Conservation (phyloP, 352 stramenopile species). For the Globisporangium yorkense region DNA sequence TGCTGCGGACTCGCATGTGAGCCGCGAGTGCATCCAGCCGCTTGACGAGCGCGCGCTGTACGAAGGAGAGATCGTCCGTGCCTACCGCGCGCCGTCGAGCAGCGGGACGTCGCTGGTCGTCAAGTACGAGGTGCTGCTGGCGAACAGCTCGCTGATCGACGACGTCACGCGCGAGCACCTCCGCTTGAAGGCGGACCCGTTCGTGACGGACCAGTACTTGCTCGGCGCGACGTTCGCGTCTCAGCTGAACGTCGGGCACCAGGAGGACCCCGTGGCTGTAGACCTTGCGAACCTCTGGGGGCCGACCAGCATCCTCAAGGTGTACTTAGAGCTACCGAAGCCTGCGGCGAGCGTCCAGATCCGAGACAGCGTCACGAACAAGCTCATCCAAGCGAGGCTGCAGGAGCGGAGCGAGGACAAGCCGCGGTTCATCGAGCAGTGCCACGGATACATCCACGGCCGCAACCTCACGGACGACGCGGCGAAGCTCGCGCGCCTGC, state of each 20-base stretch:
- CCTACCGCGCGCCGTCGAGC: slow-evolving; percentile 11
- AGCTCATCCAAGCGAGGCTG: slow-evolving; percentile 27
- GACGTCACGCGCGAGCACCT: slow-evolving; percentile 27
- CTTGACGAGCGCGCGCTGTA: slow-evolving; percentile 22
- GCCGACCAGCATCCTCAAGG: slow-evolving; percentile 37
- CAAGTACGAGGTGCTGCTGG: slow-evolving; percentile 21
- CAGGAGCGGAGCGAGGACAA: slow-evolving; percentile 22
- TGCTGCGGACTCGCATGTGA: slow-evolving; percentile 22
- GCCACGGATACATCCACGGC: slow-evolving; percentile 45
- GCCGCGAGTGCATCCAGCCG: slow-evolving; percentile 26
- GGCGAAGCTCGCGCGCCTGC: slow-evolving; percentile 26
- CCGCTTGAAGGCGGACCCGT: slow-evolving; percentile 27
- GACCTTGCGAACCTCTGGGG: slow-evolving; percentile 34
- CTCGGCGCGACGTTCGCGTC: slow-evolving; percentile 31
- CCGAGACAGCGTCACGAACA: slow-evolving; percentile 33
- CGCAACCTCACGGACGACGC: slow-evolving; percentile 26
- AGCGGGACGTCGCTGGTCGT: slow-evolving; percentile 5
- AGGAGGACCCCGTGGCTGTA: slow-evolving; percentile 9
- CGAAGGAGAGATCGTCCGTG: slow-evolving; percentile 22
- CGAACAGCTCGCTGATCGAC: slow-evolving; percentile 32
- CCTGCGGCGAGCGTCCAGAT: slow-evolving; percentile 26
- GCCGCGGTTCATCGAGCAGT: slow-evolving; percentile 53
- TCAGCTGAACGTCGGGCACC: slow-evolving; percentile 17
- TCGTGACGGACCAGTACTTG: slow-evolving; percentile 34
- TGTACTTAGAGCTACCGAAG: slow-evolving; percentile 39